These are phyloP conservation scores for Ogataea ramenticola DNA, from an alignment of 805 yeast species.

Conservation along the genomic window DNA sequence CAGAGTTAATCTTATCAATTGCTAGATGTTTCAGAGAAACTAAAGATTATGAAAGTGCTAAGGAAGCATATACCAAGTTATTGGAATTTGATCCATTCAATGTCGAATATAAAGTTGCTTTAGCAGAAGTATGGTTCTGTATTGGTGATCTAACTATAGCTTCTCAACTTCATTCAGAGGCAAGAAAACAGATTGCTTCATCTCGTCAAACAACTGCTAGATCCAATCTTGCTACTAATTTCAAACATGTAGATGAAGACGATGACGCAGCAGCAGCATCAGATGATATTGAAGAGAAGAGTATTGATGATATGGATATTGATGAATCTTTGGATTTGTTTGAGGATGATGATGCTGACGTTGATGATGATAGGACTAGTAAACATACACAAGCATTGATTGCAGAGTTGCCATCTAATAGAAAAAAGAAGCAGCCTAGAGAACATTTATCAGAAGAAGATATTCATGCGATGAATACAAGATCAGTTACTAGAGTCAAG, in stretches of 20 bases:
- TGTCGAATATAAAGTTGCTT: conserved; percentile 63
- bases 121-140: conserved; percentile 77
- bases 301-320: conserved; percentile 7
- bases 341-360: neutral
- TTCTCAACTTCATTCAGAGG: conserved; percentile 45
- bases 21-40: conserved; percentile 75
- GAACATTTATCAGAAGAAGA: conserved; percentile 18
- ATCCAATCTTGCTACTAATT: conserved; percentile 7
- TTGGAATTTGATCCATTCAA: conserved; percentile 53
- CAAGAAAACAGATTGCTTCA: conserved; percentile 33
- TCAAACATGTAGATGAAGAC: conserved; percentile 3
- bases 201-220: conserved; percentile 7
- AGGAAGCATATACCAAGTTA: conserved; percentile 46
- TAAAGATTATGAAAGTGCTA: conserved; percentile 62
- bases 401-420: conserved; percentile 22
- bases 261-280: too few relatives aligned
- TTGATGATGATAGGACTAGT: neutral
- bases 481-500: conserved; percentile 29
- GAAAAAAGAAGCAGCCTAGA: conserved; percentile 15
- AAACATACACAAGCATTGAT: conserved; percentile 22
- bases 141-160: conserved; percentile 56
- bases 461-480: conserved; percentile 21
- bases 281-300: conserved; percentile 11
- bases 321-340: neutral
- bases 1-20: conserved; percentile 49